Evolutionary conservation across 306 rosid genomes (phyloP).

Genomic region (Notholithocarpus densiflorus): DNA sequence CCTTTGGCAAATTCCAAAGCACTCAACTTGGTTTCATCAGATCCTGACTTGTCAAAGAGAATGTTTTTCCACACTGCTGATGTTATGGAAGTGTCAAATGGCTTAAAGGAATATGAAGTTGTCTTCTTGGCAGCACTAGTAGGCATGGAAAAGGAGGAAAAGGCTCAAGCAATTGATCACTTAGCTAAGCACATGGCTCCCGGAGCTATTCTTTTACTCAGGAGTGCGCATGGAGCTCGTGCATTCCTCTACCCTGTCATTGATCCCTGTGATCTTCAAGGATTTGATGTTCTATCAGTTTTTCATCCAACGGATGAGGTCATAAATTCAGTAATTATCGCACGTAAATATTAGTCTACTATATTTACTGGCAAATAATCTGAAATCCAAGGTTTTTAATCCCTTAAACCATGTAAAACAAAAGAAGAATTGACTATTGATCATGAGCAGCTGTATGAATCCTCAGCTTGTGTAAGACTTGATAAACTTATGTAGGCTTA

Average conservation of each 20-base stretch:
- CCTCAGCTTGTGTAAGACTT: too few species aligned
- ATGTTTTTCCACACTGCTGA: constrained; percentile 67
- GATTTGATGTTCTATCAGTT: constrained; percentile 70
- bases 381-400: constrained; percentile 56
- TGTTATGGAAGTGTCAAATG: constrained; percentile 44
- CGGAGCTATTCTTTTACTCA: constrained; percentile 58
- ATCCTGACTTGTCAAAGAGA: constrained; percentile 59
- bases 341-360: constrained; percentile 36
- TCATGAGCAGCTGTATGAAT: too few species aligned
- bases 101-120: constrained; percentile 50
- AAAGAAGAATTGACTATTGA: constrained; percentile 54
- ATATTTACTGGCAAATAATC: constrained; percentile 56
- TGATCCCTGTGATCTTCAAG: constrained; percentile 55
- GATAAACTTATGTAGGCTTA: too few species aligned
- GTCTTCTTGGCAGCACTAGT: constrained; percentile 85
- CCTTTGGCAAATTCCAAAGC: constrained; percentile 62
- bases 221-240: constrained; percentile 88
- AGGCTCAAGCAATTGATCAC: constrained; percentile 46
- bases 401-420: constrained; percentile 52
- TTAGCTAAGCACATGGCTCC: constrained; percentile 62
- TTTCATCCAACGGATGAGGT: constrained; percentile 84
- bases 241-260: constrained; percentile 82
- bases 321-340: constrained; percentile 69
- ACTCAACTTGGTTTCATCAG: constrained; percentile 35
- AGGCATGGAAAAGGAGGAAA: constrained; percentile 67